phyloP scores from a whole-genome alignment of 2,329 filamentous ascomycete species.

The Lachnellula occidentalis region DNA sequence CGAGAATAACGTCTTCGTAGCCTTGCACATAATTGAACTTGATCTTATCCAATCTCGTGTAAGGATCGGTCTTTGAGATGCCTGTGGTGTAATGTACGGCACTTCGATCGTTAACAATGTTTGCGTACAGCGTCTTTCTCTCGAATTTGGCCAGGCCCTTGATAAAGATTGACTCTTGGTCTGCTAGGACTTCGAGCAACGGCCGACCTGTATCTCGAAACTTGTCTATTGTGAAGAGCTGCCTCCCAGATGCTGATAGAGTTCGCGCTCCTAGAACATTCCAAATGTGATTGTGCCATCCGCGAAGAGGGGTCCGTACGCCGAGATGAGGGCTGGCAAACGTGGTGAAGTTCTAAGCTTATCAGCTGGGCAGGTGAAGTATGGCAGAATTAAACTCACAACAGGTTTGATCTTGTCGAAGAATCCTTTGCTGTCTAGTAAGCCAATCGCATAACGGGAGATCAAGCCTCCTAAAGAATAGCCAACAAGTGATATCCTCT shows the following conservation, averaged over 20 bases:
- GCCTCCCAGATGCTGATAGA: slow-evolving; percentile 75
- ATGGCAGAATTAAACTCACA: slow-evolving; percentile 37
- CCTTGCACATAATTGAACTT: slow-evolving; percentile 69
- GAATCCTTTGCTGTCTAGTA: slow-evolving; percentile 74
- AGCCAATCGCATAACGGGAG: slow-evolving; percentile 76
- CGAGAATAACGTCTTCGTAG: slow-evolving; percentile 70
- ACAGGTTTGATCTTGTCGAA: slow-evolving; percentile 76
- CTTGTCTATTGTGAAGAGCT: slow-evolving; percentile 80
- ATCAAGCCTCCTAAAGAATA: slow-evolving; percentile 89
- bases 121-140: slow-evolving; percentile 73
- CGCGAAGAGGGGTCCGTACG: slow-evolving; percentile 63
- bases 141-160: slow-evolving; percentile 70
- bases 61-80: slow-evolving; percentile 75
- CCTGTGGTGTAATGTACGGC: slow-evolving; percentile 79
- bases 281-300: slow-evolving; percentile 62
- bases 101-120: slow-evolving; percentile 79
- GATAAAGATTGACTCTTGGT: slow-evolving; percentile 81
- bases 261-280: slow-evolving; percentile 81
- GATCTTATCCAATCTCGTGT: slow-evolving; percentile 58
- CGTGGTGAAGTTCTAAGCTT: slow-evolving; percentile 74
- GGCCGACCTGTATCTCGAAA: slow-evolving; percentile 81
- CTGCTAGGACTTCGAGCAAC: slow-evolving; percentile 74
- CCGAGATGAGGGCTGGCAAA: slow-evolving; percentile 83
- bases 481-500: slow-evolving; percentile 78
- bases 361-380: not conserved